Conservation (phyloP, 1,139 yeast species). For the Arxiozyma bovina region DNA sequence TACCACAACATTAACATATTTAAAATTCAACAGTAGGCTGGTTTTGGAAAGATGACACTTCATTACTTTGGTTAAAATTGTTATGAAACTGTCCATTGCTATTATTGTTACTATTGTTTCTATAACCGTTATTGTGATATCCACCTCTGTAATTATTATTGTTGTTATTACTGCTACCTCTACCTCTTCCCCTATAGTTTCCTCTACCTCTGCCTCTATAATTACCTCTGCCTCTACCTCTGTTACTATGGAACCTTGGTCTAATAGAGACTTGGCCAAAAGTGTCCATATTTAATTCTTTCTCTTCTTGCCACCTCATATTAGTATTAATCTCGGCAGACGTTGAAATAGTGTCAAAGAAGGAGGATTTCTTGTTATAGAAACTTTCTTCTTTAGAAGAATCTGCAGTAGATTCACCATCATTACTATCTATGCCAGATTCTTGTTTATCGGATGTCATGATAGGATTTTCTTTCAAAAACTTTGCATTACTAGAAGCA, state of each 20-base stretch:
- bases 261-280: conserved; percentile 46
- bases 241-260: conserved; percentile 30
- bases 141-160: conserved; percentile 7
- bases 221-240: conserved; percentile 26
- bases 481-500: conserved; percentile 58
- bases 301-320: conserved; percentile 59
- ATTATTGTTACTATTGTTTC: background rate
- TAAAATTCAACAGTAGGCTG: conserved; percentile 9
- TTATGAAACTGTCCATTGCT: conserved; percentile 1
- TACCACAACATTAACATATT: background rate
- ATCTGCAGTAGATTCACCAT: background rate
- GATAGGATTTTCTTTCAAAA: conserved; percentile 32
- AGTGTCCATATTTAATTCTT: conserved; percentile 48
- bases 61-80: background rate
- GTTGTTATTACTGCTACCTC: conserved; percentile 5
- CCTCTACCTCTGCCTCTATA: conserved; percentile 15
- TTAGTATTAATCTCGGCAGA: conserved; percentile 35
- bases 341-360: conserved; percentile 72
- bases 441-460: conserved; percentile 4
- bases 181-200: conserved; percentile 11
- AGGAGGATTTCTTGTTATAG: conserved; percentile 65
- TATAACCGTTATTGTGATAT: conserved; percentile 2
- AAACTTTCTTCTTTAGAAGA: conserved; percentile 25
- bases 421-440: conserved; percentile 7
- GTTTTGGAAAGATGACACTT: conserved; percentile 1